Conservation (phyloP, 164 flowering plant genomes). For the Annona cherimola region DNA sequence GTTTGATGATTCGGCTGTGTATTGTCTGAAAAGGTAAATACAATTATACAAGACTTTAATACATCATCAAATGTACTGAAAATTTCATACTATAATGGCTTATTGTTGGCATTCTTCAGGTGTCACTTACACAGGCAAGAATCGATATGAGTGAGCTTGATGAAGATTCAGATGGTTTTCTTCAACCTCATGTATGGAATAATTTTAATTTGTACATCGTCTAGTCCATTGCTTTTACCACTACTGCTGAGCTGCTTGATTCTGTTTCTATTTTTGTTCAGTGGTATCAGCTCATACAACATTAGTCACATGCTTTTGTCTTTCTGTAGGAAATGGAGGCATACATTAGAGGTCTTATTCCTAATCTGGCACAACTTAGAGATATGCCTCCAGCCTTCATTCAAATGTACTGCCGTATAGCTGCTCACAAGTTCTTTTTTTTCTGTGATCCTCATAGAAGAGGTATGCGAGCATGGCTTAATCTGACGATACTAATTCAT, state of each 20-base stretch:
- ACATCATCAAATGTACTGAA: not conserved
- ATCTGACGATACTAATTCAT: not conserved
- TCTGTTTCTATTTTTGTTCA: not conserved
- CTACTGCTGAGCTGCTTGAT: not conserved
- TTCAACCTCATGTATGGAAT: conserved; percentile 73
- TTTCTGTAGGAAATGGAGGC: conserved; percentile 86
- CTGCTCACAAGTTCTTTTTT: conserved; percentile 96
- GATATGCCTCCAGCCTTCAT: conserved; percentile 85
- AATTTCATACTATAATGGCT: not conserved
- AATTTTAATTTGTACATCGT: not conserved
- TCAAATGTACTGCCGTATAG: conserved; percentile 91
- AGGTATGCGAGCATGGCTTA: conserved; percentile 43
- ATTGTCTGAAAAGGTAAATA: not conserved
- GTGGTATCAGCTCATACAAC: not conserved
- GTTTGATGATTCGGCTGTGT: not conserved
- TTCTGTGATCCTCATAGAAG: conserved; percentile 97
- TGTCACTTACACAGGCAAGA: conserved; percentile 97
- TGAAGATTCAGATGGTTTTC: conserved; percentile 98
- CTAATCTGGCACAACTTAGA: conserved; percentile 92
- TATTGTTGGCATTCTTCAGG: conserved; percentile 43
- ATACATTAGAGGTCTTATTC: conserved; percentile 92
- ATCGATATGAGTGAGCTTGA: conserved; percentile 99
- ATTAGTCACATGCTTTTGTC: not conserved
- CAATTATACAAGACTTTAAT: not conserved
- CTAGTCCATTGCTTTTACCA: not conserved